Evolutionary conservation across 2,329 filamentous ascomycete genomes (phyloP).

Genomic region (Alternaria tenuissima): DNA sequence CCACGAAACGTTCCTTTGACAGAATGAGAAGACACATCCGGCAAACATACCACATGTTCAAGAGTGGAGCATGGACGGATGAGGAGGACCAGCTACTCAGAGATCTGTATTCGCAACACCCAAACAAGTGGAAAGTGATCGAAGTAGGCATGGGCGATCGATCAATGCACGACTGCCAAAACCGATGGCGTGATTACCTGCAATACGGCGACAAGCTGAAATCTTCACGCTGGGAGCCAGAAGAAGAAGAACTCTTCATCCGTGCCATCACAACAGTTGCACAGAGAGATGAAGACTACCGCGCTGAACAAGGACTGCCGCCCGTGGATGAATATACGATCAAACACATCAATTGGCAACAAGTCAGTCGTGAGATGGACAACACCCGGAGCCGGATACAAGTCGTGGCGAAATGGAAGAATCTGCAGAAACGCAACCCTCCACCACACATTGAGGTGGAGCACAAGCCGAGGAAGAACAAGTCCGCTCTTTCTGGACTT

Average conservation of each 20-base stretch:
- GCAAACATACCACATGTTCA: conserved; percentile 71
- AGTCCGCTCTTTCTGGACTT: neutral
- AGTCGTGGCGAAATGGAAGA: conserved; percentile 73
- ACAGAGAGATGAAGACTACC: conserved; percentile 54
- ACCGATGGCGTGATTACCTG: conserved; percentile 74
- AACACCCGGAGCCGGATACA: conserved; percentile 70
- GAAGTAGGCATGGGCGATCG: conserved; percentile 68
- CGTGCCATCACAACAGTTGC: conserved; percentile 63
- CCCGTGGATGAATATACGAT: conserved; percentile 55
- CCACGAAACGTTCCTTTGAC: conserved; percentile 41
- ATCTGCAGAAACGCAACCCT: conserved; percentile 17
- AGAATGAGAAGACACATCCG: conserved; percentile 59
- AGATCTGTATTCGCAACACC: conserved; percentile 57
- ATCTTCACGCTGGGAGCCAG: conserved; percentile 66
- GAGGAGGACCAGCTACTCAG: conserved; percentile 67
- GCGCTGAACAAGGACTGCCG: conserved; percentile 24
- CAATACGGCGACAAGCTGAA: conserved; percentile 64
- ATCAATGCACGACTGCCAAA: conserved; percentile 70
- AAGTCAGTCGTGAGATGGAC: conserved; percentile 69
- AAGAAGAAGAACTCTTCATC: conserved; percentile 66
- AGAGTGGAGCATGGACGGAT: conserved; percentile 67
- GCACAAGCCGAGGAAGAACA: conserved; percentile 16
- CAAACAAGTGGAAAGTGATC: conserved; percentile 69
- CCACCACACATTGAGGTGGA: conserved; percentile 21
- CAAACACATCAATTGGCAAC: conserved; percentile 69